These are phyloP conservation scores for Metschnikowia drakensbergensis DNA, from an alignment of 805 yeast genomes.

Conservation along the genomic window DNA sequence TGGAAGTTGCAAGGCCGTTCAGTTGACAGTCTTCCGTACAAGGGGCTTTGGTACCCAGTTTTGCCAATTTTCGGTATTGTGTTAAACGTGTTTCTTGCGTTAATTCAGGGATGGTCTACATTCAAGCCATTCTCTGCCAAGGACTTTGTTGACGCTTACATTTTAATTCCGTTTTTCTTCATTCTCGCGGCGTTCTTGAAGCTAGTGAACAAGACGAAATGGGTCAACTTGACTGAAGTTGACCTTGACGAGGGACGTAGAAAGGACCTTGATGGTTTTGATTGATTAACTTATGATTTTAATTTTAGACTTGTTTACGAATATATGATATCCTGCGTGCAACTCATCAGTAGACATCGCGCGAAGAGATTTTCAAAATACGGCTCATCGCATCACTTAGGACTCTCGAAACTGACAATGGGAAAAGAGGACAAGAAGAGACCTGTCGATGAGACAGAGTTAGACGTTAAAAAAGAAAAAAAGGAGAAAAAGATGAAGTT, in stretches of 20 bases:
- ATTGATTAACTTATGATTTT: neutral
- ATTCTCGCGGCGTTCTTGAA: conserved; percentile 38
- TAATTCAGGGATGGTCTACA: conserved; percentile 65
- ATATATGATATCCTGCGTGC: neutral
- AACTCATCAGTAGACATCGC: conserved; percentile 3
- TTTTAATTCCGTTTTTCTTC: conserved; percentile 55
- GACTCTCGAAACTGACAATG: conserved; percentile 6
- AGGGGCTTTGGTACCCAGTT: conserved; percentile 46
- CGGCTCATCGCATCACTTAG: neutral
- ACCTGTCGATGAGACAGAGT: conserved; percentile 25
- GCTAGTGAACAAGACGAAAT: conserved; percentile 37
- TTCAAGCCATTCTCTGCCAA: conserved; percentile 53
- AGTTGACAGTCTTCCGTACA: conserved; percentile 32
- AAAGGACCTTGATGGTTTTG: conserved; percentile 25
- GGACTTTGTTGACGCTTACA: conserved; percentile 54
- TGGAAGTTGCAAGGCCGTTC: conserved; percentile 37
- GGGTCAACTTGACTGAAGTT: conserved; percentile 41
- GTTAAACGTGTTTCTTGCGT: conserved; percentile 49
- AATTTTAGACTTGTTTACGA: neutral
- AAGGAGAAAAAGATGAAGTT: conserved; percentile 25
- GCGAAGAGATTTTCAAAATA: conserved; percentile 2
- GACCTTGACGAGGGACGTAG: conserved; percentile 53
- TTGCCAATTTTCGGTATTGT: conserved; percentile 47
- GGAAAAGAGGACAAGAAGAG: conserved; percentile 29
- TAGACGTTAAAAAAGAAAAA: conserved; percentile 23